These are phyloP conservation scores for Eutrema japonicum DNA, from an alignment of 345 rosid genomes.

Conservation along the genomic window DNA sequence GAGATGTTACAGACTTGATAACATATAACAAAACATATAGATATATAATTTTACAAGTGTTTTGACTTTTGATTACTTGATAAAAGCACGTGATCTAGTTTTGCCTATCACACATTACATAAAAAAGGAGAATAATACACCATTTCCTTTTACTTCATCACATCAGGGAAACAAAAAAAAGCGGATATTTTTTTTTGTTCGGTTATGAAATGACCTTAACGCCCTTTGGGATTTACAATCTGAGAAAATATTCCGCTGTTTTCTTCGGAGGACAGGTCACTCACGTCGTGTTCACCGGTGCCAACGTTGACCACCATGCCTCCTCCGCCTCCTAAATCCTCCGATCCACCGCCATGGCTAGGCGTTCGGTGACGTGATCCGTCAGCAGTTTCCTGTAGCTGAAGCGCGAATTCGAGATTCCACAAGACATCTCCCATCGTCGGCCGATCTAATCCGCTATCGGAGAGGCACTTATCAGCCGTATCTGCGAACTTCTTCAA, in stretches of 20 bases:
- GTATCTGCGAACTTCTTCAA: constrained; percentile 65
- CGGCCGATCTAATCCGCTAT: constrained; percentile 69
- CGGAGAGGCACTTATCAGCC: constrained; percentile 71
- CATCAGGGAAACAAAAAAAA: background rate
- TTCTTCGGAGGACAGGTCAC: constrained; percentile 42
- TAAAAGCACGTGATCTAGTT: constrained; percentile 18
- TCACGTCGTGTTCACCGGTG: constrained; percentile 42
- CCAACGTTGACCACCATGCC: constrained; percentile 39
- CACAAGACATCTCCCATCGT: constrained; percentile 84
- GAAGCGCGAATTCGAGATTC: constrained; percentile 77
- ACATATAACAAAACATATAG: constrained; percentile 23
- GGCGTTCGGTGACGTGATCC: constrained; percentile 27
- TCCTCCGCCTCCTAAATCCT: constrained; percentile 27
- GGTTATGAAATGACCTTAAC: constrained; percentile 45
- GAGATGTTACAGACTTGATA: constrained; percentile 23
- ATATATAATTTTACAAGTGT: constrained; percentile 21
- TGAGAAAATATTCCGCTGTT: constrained; percentile 57
- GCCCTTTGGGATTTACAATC: constrained; percentile 63
- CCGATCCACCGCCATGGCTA: constrained; percentile 25
- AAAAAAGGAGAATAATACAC: constrained; percentile 18
- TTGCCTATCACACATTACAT: constrained; percentile 33
- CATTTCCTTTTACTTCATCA: constrained; percentile 9
- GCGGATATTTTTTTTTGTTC: background rate
- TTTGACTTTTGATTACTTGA: background rate
- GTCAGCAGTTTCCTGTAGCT: constrained; percentile 56